A percentile compares a stretch with the other conserved stretches of the same genome.
Conservation (phyloP, 805 yeast species). For the Starmerella gropengiesseri region DNA sequence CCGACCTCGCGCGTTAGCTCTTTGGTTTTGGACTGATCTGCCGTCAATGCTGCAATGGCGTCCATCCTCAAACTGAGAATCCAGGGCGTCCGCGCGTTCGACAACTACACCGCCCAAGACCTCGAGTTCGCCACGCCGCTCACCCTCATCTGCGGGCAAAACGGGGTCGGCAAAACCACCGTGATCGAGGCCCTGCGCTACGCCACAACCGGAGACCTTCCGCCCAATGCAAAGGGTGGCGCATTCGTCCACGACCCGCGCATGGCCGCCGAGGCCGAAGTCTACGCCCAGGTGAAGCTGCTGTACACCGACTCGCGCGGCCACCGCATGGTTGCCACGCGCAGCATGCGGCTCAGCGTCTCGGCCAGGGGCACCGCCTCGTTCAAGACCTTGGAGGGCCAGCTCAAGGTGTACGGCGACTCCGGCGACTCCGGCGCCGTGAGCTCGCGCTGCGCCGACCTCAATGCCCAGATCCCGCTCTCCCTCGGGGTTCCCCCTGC, state of each 20-base stretch:
- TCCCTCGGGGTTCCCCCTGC: slow-evolving; percentile 83
- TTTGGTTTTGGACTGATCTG: neutral
- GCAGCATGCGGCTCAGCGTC: slow-evolving; percentile 65
- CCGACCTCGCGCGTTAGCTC: neutral
- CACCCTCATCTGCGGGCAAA: slow-evolving; percentile 88
- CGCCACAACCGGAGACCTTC: slow-evolving; percentile 90
- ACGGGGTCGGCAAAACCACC: slow-evolving; percentile 95
- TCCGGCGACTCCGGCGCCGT: slow-evolving; percentile 7
- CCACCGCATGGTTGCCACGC: slow-evolving; percentile 65
- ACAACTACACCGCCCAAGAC: slow-evolving; percentile 70
- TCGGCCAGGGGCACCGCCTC: slow-evolving; percentile 49
- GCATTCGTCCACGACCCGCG: slow-evolving; percentile 93
- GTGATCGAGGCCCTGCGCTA: slow-evolving; percentile 88
- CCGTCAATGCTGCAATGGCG: no score
- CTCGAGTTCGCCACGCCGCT: slow-evolving; percentile 83
- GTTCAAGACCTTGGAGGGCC: slow-evolving; percentile 88
- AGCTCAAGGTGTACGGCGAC: slow-evolving; percentile 32
- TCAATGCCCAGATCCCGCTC: slow-evolving; percentile 70
- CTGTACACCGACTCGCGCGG: slow-evolving; percentile 69
- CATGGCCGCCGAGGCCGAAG: slow-evolving; percentile 51
- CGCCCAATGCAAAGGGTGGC: slow-evolving; percentile 92
- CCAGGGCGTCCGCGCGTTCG: slow-evolving; percentile 85
- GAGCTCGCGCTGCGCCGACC: slow-evolving; percentile 71
- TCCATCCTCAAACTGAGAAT: slow-evolving; percentile 46
- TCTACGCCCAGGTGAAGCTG: slow-evolving; percentile 80